phyloP scores from a whole-genome alignment of 495 filamentous ascomycete genomes.

The Penicillium samsonianum region DNA sequence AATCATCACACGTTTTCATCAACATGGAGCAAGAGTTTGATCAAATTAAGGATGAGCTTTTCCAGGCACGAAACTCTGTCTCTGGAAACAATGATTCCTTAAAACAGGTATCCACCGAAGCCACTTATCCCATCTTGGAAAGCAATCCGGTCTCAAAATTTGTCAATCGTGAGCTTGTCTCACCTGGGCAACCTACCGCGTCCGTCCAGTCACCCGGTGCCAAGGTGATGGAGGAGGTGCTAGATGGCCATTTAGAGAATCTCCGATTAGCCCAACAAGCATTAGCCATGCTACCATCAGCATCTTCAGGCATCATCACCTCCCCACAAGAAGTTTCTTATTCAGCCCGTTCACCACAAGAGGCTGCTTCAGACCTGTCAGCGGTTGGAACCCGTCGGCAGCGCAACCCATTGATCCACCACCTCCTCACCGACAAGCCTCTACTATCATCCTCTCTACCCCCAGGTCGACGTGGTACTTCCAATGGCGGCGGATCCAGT shows the following conservation, averaged over 20 bases:
- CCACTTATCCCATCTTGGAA: slow-evolving; percentile 24
- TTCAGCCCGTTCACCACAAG: slow-evolving; percentile 48
- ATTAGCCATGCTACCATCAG: slow-evolving; percentile 76
- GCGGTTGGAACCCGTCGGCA: slow-evolving; percentile 72
- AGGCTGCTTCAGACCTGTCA: slow-evolving; percentile 47
- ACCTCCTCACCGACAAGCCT: slow-evolving; percentile 93
- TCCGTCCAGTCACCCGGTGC: slow-evolving; percentile 8
- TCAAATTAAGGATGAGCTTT: slow-evolving; percentile 63
- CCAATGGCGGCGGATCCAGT: slow-evolving; percentile 23
- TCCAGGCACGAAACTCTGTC: slow-evolving; percentile 22
- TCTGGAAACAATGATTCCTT: slow-evolving; percentile 5
- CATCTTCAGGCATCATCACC: slow-evolving; percentile 84
- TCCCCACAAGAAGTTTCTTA: slow-evolving; percentile 81
- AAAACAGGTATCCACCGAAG: slow-evolving; percentile 6
- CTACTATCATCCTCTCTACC: slow-evolving; percentile 89
- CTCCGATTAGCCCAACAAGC: slow-evolving; percentile 66
- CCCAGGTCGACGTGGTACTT: slow-evolving; percentile 52
- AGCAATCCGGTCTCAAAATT: slow-evolving; percentile 53
- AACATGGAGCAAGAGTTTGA: slow-evolving; percentile 91
- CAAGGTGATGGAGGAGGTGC: slow-evolving; percentile 17
- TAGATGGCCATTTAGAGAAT: slow-evolving; percentile 66
- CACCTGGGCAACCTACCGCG: slow-evolving; percentile 18
- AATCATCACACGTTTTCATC: slow-evolving; percentile 82
- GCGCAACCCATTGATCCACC: slow-evolving; percentile 93
- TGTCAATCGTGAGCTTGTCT: slow-evolving; percentile 37